phyloP scores from a whole-genome alignment of 2,329 filamentous ascomycete species.

The Fusarium luffae region DNA sequence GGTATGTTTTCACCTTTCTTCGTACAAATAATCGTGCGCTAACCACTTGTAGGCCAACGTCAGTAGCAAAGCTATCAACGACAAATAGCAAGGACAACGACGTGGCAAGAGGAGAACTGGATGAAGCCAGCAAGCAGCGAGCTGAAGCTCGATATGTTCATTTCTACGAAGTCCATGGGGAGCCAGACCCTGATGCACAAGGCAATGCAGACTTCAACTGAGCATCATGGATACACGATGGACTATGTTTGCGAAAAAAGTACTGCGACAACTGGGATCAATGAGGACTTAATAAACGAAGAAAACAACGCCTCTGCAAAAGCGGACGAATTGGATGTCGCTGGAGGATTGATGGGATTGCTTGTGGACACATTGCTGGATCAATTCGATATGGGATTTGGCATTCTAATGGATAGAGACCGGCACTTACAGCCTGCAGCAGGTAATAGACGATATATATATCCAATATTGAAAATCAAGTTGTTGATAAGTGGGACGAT shows the following conservation, averaged over 20 bases:
- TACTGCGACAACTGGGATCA: constrained; percentile 15
- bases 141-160: constrained; percentile 63
- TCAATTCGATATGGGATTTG: neutral
- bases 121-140: constrained; percentile 61
- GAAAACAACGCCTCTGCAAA: constrained; percentile 23
- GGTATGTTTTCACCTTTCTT: constrained; percentile 61
- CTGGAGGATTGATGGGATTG: constrained; percentile 10
- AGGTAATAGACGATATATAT: constrained; percentile 19
- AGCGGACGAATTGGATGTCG: constrained; percentile 25
- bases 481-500: neutral
- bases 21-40: constrained; percentile 13
- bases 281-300: constrained; percentile 34
- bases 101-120: constrained; percentile 56
- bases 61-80: constrained; percentile 57
- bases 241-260: neutral
- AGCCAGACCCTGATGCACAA: constrained; percentile 59
- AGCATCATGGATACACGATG: neutral
- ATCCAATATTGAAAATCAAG: constrained; percentile 3
- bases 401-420: constrained; percentile 1
- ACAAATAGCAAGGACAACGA: constrained; percentile 60
- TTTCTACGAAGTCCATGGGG: constrained; percentile 65
- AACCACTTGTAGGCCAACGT: constrained; percentile 55
- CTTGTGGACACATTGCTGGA: constrained; percentile 8
- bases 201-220: constrained; percentile 65
- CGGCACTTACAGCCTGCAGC: neutral